Conservation (phyloP, 2,329 filamentous ascomycete species). For the Alternaria gaisen region DNA sequence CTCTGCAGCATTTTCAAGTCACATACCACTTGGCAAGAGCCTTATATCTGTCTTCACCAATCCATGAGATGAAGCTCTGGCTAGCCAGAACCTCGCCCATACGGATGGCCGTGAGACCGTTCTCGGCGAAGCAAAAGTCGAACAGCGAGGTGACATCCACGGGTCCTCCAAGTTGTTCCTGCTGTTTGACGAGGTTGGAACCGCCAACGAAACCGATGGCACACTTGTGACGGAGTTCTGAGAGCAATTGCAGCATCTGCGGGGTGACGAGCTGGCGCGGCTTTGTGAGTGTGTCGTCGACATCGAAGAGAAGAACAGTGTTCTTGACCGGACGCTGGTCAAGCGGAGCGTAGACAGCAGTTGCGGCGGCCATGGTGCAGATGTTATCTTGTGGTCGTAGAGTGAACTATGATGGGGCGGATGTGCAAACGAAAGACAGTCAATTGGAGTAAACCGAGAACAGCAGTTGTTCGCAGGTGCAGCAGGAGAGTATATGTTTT, state of each 20-base stretch:
- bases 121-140: slow-evolving; percentile 98
- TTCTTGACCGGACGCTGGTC: slow-evolving; percentile 86
- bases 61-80: slow-evolving; percentile 88
- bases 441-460: neutral
- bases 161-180: slow-evolving; percentile 84
- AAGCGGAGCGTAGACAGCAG: slow-evolving; percentile 73
- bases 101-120: slow-evolving; percentile 91
- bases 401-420: neutral
- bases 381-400: neutral
- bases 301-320: slow-evolving; percentile 95
- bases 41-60: slow-evolving; percentile 89
- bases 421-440: neutral
- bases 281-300: slow-evolving; percentile 89
- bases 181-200: slow-evolving; percentile 90
- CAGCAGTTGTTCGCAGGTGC: slow-evolving; percentile 1
- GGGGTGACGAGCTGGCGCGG: slow-evolving; percentile 78
- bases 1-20: neutral
- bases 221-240: slow-evolving; percentile 82
- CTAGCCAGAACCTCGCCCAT: slow-evolving; percentile 77
- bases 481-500: slow-evolving; percentile 27
- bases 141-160: slow-evolving; percentile 82
- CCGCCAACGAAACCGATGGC: slow-evolving; percentile 94
- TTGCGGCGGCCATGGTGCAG: slow-evolving; percentile 51
- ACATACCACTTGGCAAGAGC: slow-evolving; percentile 70
- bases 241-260: slow-evolving; percentile 84